Conservation (phyloP, 352 stramenopile species). For the Globisporangium cystogenes region DNA sequence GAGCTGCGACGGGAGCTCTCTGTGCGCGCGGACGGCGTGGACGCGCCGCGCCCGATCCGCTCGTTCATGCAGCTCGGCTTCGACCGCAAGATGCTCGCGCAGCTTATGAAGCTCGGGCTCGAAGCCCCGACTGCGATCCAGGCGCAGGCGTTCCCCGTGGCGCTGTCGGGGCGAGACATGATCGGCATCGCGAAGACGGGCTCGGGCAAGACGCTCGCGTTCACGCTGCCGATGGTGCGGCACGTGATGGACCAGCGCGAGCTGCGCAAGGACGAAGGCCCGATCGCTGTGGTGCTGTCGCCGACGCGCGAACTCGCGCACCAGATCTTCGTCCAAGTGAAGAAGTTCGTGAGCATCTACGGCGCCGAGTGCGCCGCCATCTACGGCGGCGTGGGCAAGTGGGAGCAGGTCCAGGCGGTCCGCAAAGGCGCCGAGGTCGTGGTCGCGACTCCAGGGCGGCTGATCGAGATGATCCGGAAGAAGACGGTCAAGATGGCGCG, state of each 20-base stretch:
- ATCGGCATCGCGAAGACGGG: conserved; percentile 94
- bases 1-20: conserved; percentile 39
- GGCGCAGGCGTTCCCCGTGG: conserved; percentile 75
- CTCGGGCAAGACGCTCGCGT: conserved; percentile 97
- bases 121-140: conserved; percentile 82
- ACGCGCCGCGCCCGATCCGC: conserved; percentile 52
- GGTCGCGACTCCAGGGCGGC: conserved; percentile 67
- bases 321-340: conserved; percentile 80
- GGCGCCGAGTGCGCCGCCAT: conserved; percentile 69
- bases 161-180: conserved; percentile 68
- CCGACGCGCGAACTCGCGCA: conserved; percentile 80
- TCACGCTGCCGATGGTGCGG: conserved; percentile 93
- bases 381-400: conserved; percentile 80
- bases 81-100: conserved; percentile 56
- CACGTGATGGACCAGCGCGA: conserved; percentile 87
- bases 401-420: conserved; percentile 75
- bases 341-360: conserved; percentile 73
- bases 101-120: conserved; percentile 64
- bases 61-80: conserved; percentile 77
- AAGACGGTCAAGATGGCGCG: conserved; percentile 52
- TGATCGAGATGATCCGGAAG: conserved; percentile 86
- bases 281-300: conserved; percentile 74
- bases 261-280: conserved; percentile 63
- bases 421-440: conserved; percentile 72
- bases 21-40: conserved; percentile 38